phyloP scores from a whole-genome alignment of 78 protist species.

The Protostelium mycophagum region DNA sequence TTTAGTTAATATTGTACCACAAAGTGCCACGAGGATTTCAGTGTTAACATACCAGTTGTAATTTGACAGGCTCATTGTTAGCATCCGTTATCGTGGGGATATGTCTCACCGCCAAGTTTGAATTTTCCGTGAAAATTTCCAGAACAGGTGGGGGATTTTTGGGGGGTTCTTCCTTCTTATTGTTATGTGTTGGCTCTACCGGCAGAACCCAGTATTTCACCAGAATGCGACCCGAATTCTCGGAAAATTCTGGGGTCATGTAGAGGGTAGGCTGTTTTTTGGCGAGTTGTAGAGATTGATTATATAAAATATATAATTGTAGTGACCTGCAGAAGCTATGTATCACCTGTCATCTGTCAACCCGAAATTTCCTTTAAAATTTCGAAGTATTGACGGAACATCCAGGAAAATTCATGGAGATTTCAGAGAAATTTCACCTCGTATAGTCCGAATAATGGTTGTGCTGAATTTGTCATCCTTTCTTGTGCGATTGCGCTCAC shows the following conservation, averaged over 20 bases:
- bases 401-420: background rate
- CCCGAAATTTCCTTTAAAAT: too few relatives aligned
- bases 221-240: background rate
- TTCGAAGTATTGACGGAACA: too few relatives aligned
- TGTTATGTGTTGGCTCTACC: background rate
- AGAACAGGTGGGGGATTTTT: background rate
- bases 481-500: background rate
- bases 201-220: background rate
- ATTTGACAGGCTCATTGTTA: background rate
- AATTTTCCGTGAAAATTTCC: background rate
- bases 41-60: background rate
- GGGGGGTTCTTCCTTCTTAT: background rate
- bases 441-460: background rate
- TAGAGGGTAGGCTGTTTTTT: background rate
- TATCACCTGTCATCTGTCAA: background rate
- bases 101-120: background rate
- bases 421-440: background rate
- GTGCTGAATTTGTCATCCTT: background rate
- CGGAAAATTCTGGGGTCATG: background rate
- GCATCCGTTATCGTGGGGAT: background rate
- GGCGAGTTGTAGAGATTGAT: background rate
- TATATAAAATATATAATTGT: background rate
- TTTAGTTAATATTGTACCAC: too few relatives aligned
- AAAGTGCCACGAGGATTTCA: background rate
- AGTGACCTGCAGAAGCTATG: background rate